Conservation (phyloP, 495 filamentous ascomycete species). For the Talaromyces wortmannii region DNA sequence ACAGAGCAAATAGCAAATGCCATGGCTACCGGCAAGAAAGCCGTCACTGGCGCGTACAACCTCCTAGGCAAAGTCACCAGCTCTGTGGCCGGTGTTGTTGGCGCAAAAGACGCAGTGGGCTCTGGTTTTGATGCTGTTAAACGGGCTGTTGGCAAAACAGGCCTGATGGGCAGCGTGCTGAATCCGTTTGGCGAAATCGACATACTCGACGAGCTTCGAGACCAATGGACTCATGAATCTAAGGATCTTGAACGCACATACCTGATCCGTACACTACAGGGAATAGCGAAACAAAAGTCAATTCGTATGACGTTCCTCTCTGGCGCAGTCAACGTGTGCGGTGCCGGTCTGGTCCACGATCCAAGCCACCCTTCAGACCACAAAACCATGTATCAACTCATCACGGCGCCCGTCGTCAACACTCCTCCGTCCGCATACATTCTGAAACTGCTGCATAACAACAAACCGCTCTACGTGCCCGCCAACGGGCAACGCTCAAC, state of each 20-base stretch:
- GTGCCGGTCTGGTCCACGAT: constrained; percentile 92
- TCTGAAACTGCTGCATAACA: constrained; percentile 80
- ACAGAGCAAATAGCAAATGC: constrained; percentile 86
- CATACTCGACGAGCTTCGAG: constrained; percentile 85
- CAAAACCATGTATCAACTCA: constrained; percentile 99
- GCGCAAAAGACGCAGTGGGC: constrained; percentile 83
- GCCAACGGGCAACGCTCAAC: constrained; percentile 78
- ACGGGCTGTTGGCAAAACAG: constrained; percentile 88
- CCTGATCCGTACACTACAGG: constrained; percentile 89
- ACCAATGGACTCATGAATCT: constrained; percentile 96
- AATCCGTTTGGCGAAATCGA: constrained; percentile 98
- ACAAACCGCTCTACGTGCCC: constrained; percentile 84
- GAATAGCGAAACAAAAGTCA: constrained; percentile 87
- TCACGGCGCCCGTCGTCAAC: constrained; percentile 86
- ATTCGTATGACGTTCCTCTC: constrained; percentile 94
- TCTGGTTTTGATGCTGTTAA: constrained; percentile 92
- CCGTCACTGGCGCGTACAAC: constrained; percentile 92
- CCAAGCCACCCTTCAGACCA: constrained; percentile 84
- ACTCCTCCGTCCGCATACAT: constrained; percentile 78
- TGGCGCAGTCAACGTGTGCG: constrained; percentile 85
- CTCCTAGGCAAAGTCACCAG: constrained; percentile 88
- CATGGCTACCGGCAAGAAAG: constrained; percentile 91
- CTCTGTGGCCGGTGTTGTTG: constrained; percentile 88
- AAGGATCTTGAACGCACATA: constrained; percentile 98
- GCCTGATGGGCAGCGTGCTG: constrained; percentile 87